These are phyloP conservation scores for Hanseniaspora clermontiae DNA, from an alignment of 805 yeast genomes.

Conservation along the genomic window DNA sequence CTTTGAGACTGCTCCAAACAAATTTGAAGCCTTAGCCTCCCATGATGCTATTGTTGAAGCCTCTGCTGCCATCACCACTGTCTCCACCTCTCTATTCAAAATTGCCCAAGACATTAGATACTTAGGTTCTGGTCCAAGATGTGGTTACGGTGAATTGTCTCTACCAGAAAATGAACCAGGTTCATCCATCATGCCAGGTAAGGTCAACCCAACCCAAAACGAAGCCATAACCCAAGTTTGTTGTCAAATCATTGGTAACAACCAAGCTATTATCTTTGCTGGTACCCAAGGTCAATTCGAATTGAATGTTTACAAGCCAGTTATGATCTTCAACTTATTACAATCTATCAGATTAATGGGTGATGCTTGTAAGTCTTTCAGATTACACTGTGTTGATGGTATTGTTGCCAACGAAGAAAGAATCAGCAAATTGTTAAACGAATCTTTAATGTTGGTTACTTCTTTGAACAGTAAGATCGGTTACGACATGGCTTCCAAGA, in stretches of 20 bases:
- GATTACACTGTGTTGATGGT: slow-evolving; percentile 90
- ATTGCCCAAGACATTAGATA: slow-evolving; percentile 97
- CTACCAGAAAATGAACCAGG: slow-evolving; percentile 99
- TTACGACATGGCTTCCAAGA: slow-evolving; percentile 92
- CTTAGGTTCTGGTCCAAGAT: slow-evolving; percentile 97
- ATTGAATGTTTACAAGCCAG: slow-evolving; percentile 95
- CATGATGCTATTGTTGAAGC: slow-evolving; percentile 98
- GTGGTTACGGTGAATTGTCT: slow-evolving; percentile 93
- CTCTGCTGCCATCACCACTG: slow-evolving; percentile 90
- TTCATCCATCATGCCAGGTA: slow-evolving; percentile 98
- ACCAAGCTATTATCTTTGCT: slow-evolving; percentile 86
- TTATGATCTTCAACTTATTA: slow-evolving; percentile 80
- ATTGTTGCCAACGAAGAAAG: slow-evolving; percentile 78
- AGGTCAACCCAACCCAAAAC: slow-evolving; percentile 97
- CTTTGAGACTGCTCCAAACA: slow-evolving; percentile 93
- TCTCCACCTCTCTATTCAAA: slow-evolving; percentile 86
- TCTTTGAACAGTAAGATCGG: slow-evolving; percentile 98
- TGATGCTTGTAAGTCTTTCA: slow-evolving; percentile 82
- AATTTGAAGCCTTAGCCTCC: slow-evolving; percentile 97
- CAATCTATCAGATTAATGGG: slow-evolving; percentile 78
- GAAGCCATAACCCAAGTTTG: slow-evolving; percentile 98
- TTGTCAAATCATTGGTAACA: slow-evolving; percentile 94
- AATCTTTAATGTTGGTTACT: slow-evolving; percentile 94
- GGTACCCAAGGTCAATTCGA: slow-evolving; percentile 99
- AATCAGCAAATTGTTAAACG: slow-evolving; percentile 77